These are phyloP conservation scores for Pneumocystis jirovecii DNA, from an alignment of 1,139 yeast genomes.

Conservation along the genomic window DNA sequence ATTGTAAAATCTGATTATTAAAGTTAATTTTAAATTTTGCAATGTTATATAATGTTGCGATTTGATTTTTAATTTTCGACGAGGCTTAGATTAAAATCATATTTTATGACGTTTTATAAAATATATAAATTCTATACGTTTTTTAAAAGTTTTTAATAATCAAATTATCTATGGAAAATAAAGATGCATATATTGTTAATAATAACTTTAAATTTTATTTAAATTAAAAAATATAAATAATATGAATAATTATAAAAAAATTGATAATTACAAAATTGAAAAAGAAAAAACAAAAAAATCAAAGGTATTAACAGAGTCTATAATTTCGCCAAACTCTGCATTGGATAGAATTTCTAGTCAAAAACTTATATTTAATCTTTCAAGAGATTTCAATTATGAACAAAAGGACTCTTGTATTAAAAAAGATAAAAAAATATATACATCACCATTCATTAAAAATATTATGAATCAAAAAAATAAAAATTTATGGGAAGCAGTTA, in stretches of 20 bases:
- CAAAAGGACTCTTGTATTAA: background rate
- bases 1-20: no score
- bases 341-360: background rate
- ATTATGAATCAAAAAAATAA: background rate
- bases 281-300: background rate
- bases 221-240: background rate
- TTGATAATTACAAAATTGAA: background rate
- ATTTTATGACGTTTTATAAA: background rate
- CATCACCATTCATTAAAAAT: background rate
- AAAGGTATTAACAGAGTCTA: background rate
- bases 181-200: background rate
- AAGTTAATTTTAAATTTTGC: no score
- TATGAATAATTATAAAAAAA: background rate
- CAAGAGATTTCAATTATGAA: background rate
- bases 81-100: no score
- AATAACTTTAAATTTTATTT: background rate
- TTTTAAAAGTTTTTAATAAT: background rate
- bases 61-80: no score
- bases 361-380: background rate
- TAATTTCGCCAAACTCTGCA: background rate
- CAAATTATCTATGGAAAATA: background rate
- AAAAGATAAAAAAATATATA: background rate
- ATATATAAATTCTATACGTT: no score
- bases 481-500: background rate
- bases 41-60: no score